A percentile compares a stretch with the other conserved stretches of the same genome.
Conservation (phyloP, 75 land plant genomes). For the Pinus taeda region DNA sequence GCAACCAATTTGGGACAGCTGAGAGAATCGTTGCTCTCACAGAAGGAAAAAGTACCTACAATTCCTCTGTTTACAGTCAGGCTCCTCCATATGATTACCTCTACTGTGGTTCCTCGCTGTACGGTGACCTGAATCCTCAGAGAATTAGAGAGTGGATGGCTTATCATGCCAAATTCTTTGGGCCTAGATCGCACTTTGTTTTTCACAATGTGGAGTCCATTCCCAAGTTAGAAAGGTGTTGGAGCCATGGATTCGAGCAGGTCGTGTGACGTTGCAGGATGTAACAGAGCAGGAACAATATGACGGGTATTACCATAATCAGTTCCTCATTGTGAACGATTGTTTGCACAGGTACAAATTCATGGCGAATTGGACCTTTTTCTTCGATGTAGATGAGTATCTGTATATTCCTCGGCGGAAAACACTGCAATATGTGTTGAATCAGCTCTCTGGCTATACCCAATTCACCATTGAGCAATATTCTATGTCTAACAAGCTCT, state of each 20-base stretch:
- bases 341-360: constrained; percentile 73
- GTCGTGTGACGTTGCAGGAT: constrained; percentile 78
- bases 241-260: constrained; percentile 67
- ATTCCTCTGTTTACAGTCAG: constrained; percentile 21
- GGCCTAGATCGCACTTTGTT: constrained; percentile 74
- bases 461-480: constrained; percentile 83
- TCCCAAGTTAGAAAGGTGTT: constrained; percentile 52
- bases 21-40: constrained; percentile 50
- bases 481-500: constrained; percentile 68
- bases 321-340: constrained; percentile 88
- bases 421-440: constrained; percentile 42
- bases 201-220: constrained; percentile 76
- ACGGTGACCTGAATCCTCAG: constrained; percentile 61
- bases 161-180: constrained; percentile 79
- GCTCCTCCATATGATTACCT: constrained; percentile 56
- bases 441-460: constrained; percentile 33
- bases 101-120: constrained; percentile 88
- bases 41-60: constrained; percentile 35
- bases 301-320: constrained; percentile 90
- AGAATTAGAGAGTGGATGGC: constrained; percentile 84
- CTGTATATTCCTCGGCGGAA: constrained; percentile 43
- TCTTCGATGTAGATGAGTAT: constrained; percentile 89
- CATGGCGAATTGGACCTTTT: constrained; percentile 86
- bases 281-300: constrained; percentile 66
- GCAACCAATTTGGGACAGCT: constrained; percentile 14